These are phyloP conservation scores for Coemansia javaensis DNA, from an alignment of 192 early-diverging fungal species.

Conservation along the genomic window DNA sequence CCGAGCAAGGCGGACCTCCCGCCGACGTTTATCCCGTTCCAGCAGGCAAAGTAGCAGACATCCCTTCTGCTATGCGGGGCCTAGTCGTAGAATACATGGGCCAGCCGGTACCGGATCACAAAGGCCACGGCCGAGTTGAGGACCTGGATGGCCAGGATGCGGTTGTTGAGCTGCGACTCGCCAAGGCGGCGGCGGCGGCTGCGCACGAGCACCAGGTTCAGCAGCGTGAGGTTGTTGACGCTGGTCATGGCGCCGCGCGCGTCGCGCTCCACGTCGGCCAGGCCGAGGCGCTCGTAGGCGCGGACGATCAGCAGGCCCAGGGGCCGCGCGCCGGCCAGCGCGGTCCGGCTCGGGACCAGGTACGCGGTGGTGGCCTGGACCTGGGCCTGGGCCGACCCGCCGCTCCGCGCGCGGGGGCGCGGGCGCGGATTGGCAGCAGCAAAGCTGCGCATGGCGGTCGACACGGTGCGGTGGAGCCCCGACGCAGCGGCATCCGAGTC, in stretches of 20 bases:
- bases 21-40: conserved; percentile 39
- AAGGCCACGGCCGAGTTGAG: conserved; percentile 68
- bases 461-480: conserved; percentile 19
- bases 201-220: conserved; percentile 84
- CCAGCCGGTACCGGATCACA: conserved; percentile 74
- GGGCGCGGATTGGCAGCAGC: conserved; percentile 4
- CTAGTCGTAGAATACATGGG: conserved; percentile 73
- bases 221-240: conserved; percentile 87
- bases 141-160: conserved; percentile 65
- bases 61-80: background rate
- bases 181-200: conserved; percentile 65
- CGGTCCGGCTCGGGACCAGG: conserved; percentile 39
- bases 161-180: conserved; percentile 58
- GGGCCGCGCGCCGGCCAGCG: conserved; percentile 29
- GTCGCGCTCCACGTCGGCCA: conserved; percentile 35
- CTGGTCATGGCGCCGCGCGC: conserved; percentile 44
- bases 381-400: background rate
- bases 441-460: conserved; percentile 45
- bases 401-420: background rate
- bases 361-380: conserved; percentile 5
- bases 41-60: conserved; percentile 39
- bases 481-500: background rate
- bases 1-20: conserved; percentile 42
- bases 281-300: conserved; percentile 23
- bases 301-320: conserved; percentile 25